A percentile compares a stretch with the other conserved stretches of the same genome.
These are phyloP conservation scores for Clohesyomyces aquaticus DNA, from an alignment of 495 filamentous ascomycete species.

Conservation along the genomic window DNA sequence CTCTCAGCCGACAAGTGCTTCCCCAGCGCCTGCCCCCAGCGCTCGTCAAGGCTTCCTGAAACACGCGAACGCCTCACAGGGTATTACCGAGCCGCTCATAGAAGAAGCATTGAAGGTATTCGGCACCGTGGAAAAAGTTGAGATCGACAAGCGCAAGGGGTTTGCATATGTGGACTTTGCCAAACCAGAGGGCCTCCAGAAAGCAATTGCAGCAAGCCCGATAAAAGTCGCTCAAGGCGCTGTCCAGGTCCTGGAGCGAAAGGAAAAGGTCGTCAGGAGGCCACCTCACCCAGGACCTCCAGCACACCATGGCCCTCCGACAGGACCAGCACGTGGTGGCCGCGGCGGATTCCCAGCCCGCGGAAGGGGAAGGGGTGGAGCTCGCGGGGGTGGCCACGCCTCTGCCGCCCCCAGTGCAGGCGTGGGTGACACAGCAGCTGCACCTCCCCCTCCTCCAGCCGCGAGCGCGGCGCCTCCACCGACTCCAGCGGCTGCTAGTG, in stretches of 20 bases:
- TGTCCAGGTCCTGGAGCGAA: constrained; percentile 83
- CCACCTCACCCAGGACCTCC: constrained; percentile 35
- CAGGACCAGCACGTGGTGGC: constrained; percentile 47
- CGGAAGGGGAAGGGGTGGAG: constrained; percentile 49
- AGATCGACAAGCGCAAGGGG: constrained; percentile 91
- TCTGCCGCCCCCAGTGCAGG: constrained; percentile 1
- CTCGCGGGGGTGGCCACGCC: constrained; percentile 42
- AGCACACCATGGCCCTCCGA: constrained; percentile 44
- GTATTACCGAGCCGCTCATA: constrained; percentile 79
- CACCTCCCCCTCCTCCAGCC: background rate
- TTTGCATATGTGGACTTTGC: constrained; percentile 90
- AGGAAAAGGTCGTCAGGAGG: constrained; percentile 52
- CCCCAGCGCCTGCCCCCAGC: constrained; percentile 41
- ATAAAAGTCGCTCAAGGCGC: constrained; percentile 79
- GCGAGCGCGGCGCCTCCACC: constrained; percentile 9
- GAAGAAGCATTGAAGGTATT: constrained; percentile 70
- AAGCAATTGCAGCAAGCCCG: constrained; percentile 80
- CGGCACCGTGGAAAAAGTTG: constrained; percentile 73
- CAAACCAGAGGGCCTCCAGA: constrained; percentile 67
- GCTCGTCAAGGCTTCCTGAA: constrained; percentile 77
- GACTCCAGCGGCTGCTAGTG: background rate
- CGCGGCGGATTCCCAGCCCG: constrained; percentile 48
- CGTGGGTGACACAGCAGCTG: background rate
- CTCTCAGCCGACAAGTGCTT: constrained; percentile 23
- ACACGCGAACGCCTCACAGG: constrained; percentile 88